These are phyloP conservation scores for Colletotrichum filicis DNA, from an alignment of 2,329 filamentous ascomycete genomes.

Conservation along the genomic window DNA sequence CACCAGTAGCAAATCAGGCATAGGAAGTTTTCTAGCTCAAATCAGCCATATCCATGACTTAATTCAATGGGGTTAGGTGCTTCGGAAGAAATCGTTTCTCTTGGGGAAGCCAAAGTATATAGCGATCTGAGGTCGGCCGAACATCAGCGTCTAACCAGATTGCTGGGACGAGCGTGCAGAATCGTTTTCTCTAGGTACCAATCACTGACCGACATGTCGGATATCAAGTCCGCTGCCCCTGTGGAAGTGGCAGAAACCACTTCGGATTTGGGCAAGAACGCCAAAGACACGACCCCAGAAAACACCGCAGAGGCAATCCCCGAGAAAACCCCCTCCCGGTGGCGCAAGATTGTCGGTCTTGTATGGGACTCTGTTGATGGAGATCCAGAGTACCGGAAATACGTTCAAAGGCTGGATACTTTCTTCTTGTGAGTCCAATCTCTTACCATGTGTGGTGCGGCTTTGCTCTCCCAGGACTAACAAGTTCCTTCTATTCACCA, in stretches of 20 bases:
- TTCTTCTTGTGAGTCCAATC: constrained; percentile 10
- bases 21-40: background rate
- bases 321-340: background rate
- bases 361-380: constrained; percentile 25
- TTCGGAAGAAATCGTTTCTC: constrained; percentile 25
- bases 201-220: background rate
- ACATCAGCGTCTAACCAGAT: background rate
- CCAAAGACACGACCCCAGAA: background rate
- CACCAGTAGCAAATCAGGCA: background rate
- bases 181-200: background rate
- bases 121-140: constrained; percentile 9
- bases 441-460: background rate
- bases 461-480: background rate
- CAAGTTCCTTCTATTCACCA: background rate
- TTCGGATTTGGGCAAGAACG: constrained; percentile 3
- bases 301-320: background rate
- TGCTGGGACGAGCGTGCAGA: background rate
- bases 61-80: background rate
- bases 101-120: constrained; percentile 6
- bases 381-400: constrained; percentile 20
- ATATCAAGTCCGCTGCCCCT: constrained; percentile 1
- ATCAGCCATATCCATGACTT: background rate
- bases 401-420: constrained; percentile 16
- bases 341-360: constrained; percentile 11
- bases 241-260: constrained; percentile 2